Percentiles rank a stretch among this genome's conserved stretches.
phyloP scores from a whole-genome alignment of 2,329 filamentous ascomycete genomes.

The Cercospora berteroae region DNA sequence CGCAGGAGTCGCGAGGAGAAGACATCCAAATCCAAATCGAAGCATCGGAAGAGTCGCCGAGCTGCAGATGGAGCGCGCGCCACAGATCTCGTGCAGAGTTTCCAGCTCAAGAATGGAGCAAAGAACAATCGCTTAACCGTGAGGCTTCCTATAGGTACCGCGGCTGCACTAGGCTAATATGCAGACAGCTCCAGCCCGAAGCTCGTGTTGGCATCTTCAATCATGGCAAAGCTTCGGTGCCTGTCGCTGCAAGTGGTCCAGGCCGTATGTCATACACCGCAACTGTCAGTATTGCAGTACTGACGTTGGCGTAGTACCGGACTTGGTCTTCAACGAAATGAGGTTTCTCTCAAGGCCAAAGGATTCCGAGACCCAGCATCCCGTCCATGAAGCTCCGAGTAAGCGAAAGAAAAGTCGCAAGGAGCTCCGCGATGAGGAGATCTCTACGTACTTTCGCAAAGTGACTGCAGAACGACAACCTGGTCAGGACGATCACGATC shows the following conservation, averaged over 20 bases:
- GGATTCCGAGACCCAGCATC: constrained; percentile 28
- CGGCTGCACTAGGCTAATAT: not conserved
- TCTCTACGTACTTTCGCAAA: constrained; percentile 47
- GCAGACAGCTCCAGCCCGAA: constrained; percentile 44
- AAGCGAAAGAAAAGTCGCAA: constrained; percentile 37
- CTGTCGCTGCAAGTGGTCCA: constrained; percentile 42
- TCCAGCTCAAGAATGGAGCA: constrained; percentile 47
- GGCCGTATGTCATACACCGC: constrained; percentile 38
- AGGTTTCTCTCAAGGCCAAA: constrained; percentile 46
- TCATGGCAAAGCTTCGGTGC: constrained; percentile 50
- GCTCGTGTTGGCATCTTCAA: constrained; percentile 48
- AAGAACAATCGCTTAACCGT: constrained; percentile 49
- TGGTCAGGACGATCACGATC: not conserved
- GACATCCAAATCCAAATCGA: constrained; percentile 23
- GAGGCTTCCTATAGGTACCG: constrained; percentile 17
- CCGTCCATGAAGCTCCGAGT: constrained; percentile 28
- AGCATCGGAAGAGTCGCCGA: constrained; percentile 39
- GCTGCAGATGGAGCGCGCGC: constrained; percentile 40
- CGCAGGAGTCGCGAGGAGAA: constrained; percentile 21
- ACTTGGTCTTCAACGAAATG: constrained; percentile 54
- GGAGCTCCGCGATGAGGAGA: constrained; percentile 41
- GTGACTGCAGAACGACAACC: constrained; percentile 1
- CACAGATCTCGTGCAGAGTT: constrained; percentile 42
- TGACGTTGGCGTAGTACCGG: constrained; percentile 45
- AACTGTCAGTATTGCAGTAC: constrained; percentile 28